Evolutionary conservation across 2,329 filamentous ascomycete species (phyloP).

Genomic region (Cercospora citrullina): DNA sequence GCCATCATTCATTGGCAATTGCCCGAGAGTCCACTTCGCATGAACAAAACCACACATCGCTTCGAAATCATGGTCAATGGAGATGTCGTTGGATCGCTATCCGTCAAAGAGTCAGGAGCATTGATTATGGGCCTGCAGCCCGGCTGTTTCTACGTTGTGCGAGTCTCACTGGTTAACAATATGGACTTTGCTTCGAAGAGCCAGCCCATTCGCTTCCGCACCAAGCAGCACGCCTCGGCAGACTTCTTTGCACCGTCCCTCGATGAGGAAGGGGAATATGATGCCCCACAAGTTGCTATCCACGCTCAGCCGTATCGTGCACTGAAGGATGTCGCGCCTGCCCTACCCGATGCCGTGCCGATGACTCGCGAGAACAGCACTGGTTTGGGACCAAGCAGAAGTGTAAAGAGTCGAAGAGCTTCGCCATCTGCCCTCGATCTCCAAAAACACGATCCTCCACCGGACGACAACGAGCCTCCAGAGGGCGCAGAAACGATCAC

Average conservation of each 20-base stretch:
- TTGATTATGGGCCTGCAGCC: constrained; percentile 86
- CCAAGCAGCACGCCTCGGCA: constrained; percentile 50
- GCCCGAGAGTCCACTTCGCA: constrained; percentile 43
- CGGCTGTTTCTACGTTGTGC: constrained; percentile 86
- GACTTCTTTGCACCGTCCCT: constrained; percentile 44
- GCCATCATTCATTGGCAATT: constrained; percentile 88
- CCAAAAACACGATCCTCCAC: constrained; percentile 42
- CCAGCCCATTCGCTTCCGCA: constrained; percentile 78
- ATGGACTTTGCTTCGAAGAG: constrained; percentile 93
- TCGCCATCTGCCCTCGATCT: constrained; percentile 56
- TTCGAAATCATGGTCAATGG: constrained; percentile 94
- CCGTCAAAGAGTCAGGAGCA: constrained; percentile 78
- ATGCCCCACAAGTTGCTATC: constrained; percentile 51
- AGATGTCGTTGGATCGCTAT: constrained; percentile 75
- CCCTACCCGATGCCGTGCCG: constrained; percentile 62
- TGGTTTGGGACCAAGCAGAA: constrained; percentile 58
- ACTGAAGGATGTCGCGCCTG: constrained; percentile 56
- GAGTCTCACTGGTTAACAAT: constrained; percentile 85
- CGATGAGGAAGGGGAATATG: constrained; percentile 35
- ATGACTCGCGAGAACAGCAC: constrained; percentile 67
- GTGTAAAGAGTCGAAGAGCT: constrained; percentile 68
- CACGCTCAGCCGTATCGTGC: constrained; percentile 53
- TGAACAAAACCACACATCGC: constrained; percentile 67
- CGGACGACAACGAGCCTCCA: constrained; percentile 46
- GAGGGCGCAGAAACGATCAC: constrained; percentile 68